These are phyloP conservation scores for Microcyclospora tardicrescens DNA, from an alignment of 2,329 filamentous ascomycete genomes.

Conservation along the genomic window DNA sequence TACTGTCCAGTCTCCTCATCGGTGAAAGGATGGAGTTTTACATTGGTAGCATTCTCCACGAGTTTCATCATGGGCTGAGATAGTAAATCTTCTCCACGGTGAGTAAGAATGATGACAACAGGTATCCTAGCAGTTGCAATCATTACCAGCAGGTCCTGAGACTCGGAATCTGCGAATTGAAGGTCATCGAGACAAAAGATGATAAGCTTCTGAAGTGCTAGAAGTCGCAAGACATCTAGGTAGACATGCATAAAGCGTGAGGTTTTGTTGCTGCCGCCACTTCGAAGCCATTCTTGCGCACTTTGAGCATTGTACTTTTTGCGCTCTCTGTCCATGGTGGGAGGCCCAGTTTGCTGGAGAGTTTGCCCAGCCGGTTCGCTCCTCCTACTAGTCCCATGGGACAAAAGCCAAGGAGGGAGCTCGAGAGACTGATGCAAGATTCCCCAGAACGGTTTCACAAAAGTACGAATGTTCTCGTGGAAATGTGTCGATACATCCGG, in stretches of 20 bases:
- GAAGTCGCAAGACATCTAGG: constrained; percentile 68
- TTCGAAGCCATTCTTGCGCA: constrained; percentile 31
- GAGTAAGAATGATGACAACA: constrained; percentile 68
- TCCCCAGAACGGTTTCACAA: constrained; percentile 45
- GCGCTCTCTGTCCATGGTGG: constrained; percentile 2
- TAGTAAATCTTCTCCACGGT: constrained; percentile 29
- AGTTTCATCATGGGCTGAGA: constrained; percentile 25
- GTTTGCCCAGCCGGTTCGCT: neutral
- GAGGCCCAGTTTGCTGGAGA: neutral
- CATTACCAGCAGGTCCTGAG: constrained; percentile 66
- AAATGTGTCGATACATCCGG: constrained; percentile 49
- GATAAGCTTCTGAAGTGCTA: constrained; percentile 73
- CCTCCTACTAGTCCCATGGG: constrained; percentile 14
- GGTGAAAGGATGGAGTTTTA: constrained; percentile 58
- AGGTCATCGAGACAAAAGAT: constrained; percentile 82
- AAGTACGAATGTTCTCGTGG: constrained; percentile 43
- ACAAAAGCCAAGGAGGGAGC: constrained; percentile 52
- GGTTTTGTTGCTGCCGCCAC: constrained; percentile 35
- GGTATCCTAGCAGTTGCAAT: constrained; percentile 68
- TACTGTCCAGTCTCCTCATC: constrained; percentile 74
- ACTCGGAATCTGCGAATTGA: constrained; percentile 82
- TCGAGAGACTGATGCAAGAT: constrained; percentile 45
- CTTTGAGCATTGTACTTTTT: constrained; percentile 24
- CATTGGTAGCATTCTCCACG: constrained; percentile 43
- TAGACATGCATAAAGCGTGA: constrained; percentile 79